Evolutionary conservation across 192 early-diverging fungal genomes (phyloP).

Genomic region (Entomortierella parvispora): DNA sequence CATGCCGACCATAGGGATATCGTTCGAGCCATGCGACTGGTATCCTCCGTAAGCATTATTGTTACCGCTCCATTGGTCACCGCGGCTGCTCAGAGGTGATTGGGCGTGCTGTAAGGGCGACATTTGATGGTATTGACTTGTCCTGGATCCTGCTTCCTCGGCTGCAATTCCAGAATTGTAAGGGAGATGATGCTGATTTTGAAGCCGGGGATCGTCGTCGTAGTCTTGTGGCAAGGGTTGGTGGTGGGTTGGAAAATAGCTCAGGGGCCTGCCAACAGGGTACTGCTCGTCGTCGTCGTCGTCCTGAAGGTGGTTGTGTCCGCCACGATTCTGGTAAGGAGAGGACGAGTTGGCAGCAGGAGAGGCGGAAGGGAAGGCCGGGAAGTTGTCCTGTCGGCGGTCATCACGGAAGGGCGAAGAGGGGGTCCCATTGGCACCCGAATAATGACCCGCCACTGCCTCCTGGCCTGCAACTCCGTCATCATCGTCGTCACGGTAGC

Average conservation of each 20-base stretch:
- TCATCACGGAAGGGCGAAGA: conserved; percentile 9
- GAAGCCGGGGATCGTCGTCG: conserved; percentile 27
- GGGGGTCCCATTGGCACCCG: not conserved
- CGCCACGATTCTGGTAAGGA: conserved; percentile 4
- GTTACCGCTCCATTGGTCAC: conserved; percentile 19
- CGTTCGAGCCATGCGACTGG: conserved; percentile 3
- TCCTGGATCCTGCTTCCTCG: conserved; percentile 1
- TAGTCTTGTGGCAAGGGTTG: conserved; percentile 45
- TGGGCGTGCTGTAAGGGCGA: conserved; percentile 25
- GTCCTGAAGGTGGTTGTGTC: conserved; percentile 3
- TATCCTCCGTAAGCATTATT: conserved; percentile 28
- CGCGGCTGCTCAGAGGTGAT: conserved; percentile 31
- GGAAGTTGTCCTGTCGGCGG: not conserved
- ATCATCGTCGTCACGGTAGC: conserved; percentile 1
- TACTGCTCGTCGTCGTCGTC: conserved; percentile 32
- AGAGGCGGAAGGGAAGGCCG: not conserved
- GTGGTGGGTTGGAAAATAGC: conserved; percentile 52
- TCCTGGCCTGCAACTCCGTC: not conserved
- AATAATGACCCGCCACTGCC: not conserved
- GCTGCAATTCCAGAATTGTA: no score
- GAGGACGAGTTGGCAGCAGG: not conserved
- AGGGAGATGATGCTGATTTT: no score
- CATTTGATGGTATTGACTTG: conserved; percentile 37
- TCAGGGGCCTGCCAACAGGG: conserved; percentile 43
- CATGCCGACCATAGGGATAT: conserved; percentile 43